Conservation (phyloP, 1,284 basidiomycete genomes). For the Ceratobasidium sp. region DNA sequence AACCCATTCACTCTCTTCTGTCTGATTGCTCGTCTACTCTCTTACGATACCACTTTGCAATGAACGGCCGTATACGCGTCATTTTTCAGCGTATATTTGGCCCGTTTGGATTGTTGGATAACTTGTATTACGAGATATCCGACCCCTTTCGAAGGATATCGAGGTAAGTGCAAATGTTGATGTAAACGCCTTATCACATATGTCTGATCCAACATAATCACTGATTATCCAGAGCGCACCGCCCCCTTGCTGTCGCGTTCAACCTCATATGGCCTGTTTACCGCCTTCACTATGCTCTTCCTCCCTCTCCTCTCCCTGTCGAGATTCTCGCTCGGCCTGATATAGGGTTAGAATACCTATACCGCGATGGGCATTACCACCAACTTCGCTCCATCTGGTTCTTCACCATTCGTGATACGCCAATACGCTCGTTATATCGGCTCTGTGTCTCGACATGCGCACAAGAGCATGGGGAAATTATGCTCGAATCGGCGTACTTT, state of each 20-base stretch:
- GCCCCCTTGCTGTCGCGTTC: slow-evolving; percentile 17
- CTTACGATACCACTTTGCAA: slow-evolving; percentile 5
- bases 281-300: slow-evolving; percentile 31
- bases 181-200: slow-evolving; percentile 3
- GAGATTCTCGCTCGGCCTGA: slow-evolving; percentile 24
- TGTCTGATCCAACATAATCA: slow-evolving; percentile 22
- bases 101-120: slow-evolving; percentile 31
- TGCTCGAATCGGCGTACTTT: slow-evolving; percentile 37
- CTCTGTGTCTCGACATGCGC: slow-evolving; percentile 32
- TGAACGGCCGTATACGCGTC: slow-evolving; percentile 22
- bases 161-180: not conserved
- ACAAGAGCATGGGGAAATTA: slow-evolving; percentile 33
- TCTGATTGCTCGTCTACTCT: not conserved
- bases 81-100: slow-evolving; percentile 31
- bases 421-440: slow-evolving; percentile 36
- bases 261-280: slow-evolving; percentile 33
- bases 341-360: slow-evolving; percentile 28
- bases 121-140: slow-evolving; percentile 27
- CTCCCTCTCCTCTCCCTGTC: slow-evolving; percentile 17
- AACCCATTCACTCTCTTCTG: not conserved
- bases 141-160: slow-evolving; percentile 37
- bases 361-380: slow-evolving; percentile 37
- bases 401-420: slow-evolving; percentile 36
- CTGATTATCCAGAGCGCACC: slow-evolving; percentile 15
- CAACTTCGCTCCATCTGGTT: slow-evolving; percentile 39